Percentiles rank a stretch among this genome's conserved stretches.
Evolutionary conservation across 805 yeast genomes (phyloP).

Genomic region (Pichia manshurica): DNA sequence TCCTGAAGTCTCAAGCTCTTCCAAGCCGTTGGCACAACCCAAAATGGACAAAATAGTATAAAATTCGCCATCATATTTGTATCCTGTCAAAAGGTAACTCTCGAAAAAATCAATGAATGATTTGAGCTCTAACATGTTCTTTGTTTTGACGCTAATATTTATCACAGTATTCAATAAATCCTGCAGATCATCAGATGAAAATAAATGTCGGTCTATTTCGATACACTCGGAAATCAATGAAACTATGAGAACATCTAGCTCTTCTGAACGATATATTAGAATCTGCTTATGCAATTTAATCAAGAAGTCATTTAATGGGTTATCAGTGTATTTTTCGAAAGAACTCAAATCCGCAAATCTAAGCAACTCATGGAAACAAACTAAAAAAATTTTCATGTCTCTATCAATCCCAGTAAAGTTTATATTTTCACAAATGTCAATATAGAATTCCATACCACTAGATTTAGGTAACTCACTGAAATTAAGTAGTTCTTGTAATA

Average conservation of each 20-base stretch:
- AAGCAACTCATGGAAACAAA: slow-evolving; percentile 45
- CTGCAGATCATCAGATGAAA: slow-evolving; percentile 1
- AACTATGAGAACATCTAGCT: slow-evolving; percentile 13
- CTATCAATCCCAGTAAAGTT: slow-evolving; percentile 36
- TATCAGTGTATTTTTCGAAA: slow-evolving; percentile 15
- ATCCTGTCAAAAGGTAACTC: neutral
- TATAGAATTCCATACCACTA: slow-evolving; percentile 50
- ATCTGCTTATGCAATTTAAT: slow-evolving; percentile 9
- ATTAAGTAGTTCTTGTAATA: slow-evolving; percentile 51
- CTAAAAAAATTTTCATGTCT: slow-evolving; percentile 35
- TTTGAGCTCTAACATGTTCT: slow-evolving; percentile 4
- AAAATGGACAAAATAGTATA: slow-evolving; percentile 11
- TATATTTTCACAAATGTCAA: slow-evolving; percentile 47
- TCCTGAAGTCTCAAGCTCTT: slow-evolving; percentile 5
- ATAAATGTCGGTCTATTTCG: slow-evolving; percentile 9
- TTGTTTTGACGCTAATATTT: neutral
- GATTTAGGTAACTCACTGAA: slow-evolving; percentile 47
- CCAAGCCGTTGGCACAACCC: slow-evolving; percentile 13
- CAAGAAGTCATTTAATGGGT: slow-evolving; percentile 18
- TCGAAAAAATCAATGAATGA: slow-evolving; percentile 9
- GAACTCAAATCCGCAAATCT: slow-evolving; percentile 28
- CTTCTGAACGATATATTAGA: slow-evolving; percentile 8
- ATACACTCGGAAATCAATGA: slow-evolving; percentile 19
- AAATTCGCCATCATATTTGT: neutral
- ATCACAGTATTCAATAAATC: neutral